A percentile compares a stretch with the other conserved stretches of the same genome.
These are phyloP conservation scores for Ephemerocybe angulata DNA, from an alignment of 768 basidiomycete genomes.

Conservation along the genomic window DNA sequence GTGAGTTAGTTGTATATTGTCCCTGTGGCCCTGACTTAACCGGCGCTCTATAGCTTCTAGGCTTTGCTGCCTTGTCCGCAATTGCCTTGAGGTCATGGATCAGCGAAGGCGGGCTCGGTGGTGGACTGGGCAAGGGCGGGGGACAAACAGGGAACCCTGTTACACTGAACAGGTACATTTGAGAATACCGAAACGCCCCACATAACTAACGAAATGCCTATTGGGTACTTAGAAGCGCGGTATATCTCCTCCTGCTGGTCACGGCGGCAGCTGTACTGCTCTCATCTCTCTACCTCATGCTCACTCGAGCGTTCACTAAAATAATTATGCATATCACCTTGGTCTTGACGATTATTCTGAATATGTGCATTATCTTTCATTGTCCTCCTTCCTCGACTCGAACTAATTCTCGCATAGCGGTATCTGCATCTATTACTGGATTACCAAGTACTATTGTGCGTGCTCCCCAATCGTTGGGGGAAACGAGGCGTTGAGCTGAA, in stretches of 20 bases:
- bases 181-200: too few relatives aligned
- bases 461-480: constrained; percentile 6
- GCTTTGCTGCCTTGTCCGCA: constrained; percentile 65
- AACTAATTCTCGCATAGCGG: constrained; percentile 41
- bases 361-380: constrained; percentile 46
- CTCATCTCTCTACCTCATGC: constrained; percentile 62
- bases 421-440: constrained; percentile 73
- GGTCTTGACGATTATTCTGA: constrained; percentile 55
- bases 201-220: too few relatives aligned
- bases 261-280: constrained; percentile 65
- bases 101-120: constrained; percentile 62
- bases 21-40: background rate
- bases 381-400: background rate
- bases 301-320: constrained; percentile 69
- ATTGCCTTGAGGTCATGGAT: constrained; percentile 63
- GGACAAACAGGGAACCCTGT: constrained; percentile 51
- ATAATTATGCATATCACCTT: constrained; percentile 76
- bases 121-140: constrained; percentile 64
- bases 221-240: constrained; percentile 65
- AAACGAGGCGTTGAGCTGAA: background rate
- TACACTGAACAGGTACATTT: constrained; percentile 65
- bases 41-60: constrained; percentile 45
- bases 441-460: constrained; percentile 66
- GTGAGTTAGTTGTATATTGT: constrained; percentile 29
- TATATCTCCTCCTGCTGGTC: constrained; percentile 72